A percentile compares a stretch with the other conserved stretches of the same genome.
Conservation (phyloP, 2,329 filamentous ascomycete genomes). For the Exophiala sp. region DNA sequence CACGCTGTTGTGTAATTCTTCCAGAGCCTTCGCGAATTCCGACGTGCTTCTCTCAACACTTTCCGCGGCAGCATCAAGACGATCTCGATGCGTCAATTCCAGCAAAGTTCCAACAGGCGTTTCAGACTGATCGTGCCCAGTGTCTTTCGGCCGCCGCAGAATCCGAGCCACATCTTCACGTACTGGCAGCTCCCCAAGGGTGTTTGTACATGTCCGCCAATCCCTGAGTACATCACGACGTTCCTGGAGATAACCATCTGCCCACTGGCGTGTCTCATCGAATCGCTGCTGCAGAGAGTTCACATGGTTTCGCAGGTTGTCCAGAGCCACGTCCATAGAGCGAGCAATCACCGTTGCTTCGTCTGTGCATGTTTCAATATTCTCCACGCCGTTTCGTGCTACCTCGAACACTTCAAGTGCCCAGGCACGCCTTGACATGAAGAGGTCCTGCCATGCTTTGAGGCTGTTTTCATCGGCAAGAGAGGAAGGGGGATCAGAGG, state of each 20-base stretch:
- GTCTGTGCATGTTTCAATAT: slow-evolving; percentile 40
- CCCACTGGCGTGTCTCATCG: slow-evolving; percentile 46
- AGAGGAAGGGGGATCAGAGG: slow-evolving; percentile 68
- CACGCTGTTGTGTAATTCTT: slow-evolving; percentile 15
- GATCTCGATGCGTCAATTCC: slow-evolving; percentile 20
- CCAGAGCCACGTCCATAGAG: slow-evolving; percentile 78
- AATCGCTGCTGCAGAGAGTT: slow-evolving; percentile 44
- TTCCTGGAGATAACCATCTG: slow-evolving; percentile 42
- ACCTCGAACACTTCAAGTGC: slow-evolving; percentile 66
- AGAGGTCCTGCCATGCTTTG: slow-evolving; percentile 83
- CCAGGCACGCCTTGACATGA: slow-evolving; percentile 77
- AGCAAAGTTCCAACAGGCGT: slow-evolving; percentile 23
- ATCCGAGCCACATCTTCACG: slow-evolving; percentile 40
- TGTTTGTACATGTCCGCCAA: slow-evolving; percentile 39
- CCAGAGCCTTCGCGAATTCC: slow-evolving; percentile 21
- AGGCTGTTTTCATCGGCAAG: slow-evolving; percentile 76
- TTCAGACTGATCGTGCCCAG: slow-evolving; percentile 1
- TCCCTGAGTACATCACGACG: slow-evolving; percentile 43
- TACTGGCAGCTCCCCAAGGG: slow-evolving; percentile 41
- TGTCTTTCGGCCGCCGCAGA: slow-evolving; percentile 30
- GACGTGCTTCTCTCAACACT: slow-evolving; percentile 19
- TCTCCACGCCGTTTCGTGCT: slow-evolving; percentile 64
- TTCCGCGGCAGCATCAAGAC: slow-evolving; percentile 17
- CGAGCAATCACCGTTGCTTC: slow-evolving; percentile 75
- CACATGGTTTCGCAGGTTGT: slow-evolving; percentile 59